These are phyloP conservation scores for Trichoderma lentiforme DNA, from an alignment of 2,329 filamentous ascomycete genomes.

Conservation along the genomic window DNA sequence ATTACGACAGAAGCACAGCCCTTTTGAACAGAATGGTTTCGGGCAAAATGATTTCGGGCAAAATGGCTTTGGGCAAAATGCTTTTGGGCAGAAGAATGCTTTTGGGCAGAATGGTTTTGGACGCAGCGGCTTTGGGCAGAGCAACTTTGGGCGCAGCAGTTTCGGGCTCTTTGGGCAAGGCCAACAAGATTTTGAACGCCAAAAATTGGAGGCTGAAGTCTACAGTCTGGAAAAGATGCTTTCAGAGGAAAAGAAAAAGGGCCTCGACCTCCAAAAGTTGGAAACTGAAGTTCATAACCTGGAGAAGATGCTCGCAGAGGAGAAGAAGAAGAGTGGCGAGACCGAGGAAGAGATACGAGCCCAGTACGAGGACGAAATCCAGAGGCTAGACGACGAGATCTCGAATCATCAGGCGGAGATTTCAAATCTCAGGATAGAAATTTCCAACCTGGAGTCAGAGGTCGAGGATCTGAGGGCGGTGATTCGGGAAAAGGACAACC, in stretches of 20 bases:
- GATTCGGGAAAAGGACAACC: constrained; percentile 65
- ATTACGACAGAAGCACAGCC: constrained; percentile 18
- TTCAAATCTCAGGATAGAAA: background rate
- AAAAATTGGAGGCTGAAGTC: background rate
- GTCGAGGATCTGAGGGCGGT: constrained; percentile 55
- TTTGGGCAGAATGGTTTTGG: background rate
- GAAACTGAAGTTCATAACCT: constrained; percentile 41
- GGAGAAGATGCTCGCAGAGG: constrained; percentile 47
- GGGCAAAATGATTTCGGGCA: background rate
- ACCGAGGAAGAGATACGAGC: constrained; percentile 56
- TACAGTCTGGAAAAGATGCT: background rate
- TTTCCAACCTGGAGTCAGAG: background rate
- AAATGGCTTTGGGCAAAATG: background rate
- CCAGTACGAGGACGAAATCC: constrained; percentile 46
- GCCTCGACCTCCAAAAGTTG: constrained; percentile 23
- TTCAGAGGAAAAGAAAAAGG: constrained; percentile 53
- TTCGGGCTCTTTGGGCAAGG: background rate
- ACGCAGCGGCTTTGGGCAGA: background rate
- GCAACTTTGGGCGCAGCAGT: background rate
- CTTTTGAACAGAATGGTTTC: background rate
- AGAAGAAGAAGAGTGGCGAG: constrained; percentile 56
- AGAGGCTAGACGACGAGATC: constrained; percentile 56
- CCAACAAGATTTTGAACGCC: background rate
- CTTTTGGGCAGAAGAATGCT: background rate
- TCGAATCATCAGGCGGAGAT: constrained; percentile 32